Evolutionary conservation across 78 protist genomes (phyloP).

Genomic region (Dictyostelium capitatum): DNA sequence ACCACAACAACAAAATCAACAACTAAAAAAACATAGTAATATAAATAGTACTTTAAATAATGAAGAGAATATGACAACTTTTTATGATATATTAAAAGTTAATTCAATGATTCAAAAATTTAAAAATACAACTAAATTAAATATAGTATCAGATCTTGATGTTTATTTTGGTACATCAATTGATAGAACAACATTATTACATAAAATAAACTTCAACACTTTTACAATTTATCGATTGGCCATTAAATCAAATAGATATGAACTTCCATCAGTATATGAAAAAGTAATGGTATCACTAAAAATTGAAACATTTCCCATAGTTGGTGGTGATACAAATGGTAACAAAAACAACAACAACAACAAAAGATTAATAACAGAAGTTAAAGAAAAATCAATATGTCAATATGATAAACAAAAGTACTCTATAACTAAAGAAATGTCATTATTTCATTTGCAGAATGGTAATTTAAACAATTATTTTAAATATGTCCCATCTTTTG

Average conservation of each 20-base stretch:
- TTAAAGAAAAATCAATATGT: no score
- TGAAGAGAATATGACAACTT: not conserved
- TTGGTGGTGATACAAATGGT: no score
- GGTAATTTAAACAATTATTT: no score
- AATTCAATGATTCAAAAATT: not conserved
- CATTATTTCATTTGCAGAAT: no score
- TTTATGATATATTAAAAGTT: not conserved
- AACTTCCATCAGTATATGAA: not conserved
- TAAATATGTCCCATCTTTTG: no score
- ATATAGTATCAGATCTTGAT: not conserved
- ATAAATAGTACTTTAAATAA: not conserved
- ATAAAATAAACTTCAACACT: not conserved
- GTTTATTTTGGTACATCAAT: not conserved
- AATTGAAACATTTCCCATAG: not conserved
- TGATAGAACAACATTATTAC: not conserved
- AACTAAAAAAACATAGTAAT: not conserved
- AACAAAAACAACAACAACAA: no score
- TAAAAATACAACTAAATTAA: not conserved
- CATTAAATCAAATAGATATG: not conserved
- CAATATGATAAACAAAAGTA: no score
- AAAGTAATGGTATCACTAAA: not conserved
- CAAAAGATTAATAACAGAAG: no score
- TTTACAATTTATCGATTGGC: slow-evolving; percentile 1
- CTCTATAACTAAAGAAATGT: no score
- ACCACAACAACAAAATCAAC: not conserved